Conservation (phyloP, 75 land plant genomes). For the Selaginella tamariscina region DNA sequence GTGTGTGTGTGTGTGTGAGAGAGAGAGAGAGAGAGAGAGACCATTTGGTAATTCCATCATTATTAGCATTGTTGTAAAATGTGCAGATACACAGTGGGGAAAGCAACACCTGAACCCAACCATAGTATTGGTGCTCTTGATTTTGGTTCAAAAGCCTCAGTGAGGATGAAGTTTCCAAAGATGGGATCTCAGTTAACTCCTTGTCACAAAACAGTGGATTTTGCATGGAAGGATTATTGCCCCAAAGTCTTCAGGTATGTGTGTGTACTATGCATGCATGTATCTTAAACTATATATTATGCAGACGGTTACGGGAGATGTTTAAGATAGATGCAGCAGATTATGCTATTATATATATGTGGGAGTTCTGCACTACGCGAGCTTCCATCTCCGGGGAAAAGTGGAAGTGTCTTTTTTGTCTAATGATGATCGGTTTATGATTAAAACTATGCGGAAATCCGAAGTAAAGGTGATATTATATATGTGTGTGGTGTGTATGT, state of each 20-base stretch:
- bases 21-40: constrained; percentile 13
- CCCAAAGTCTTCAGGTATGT: constrained; percentile 65
- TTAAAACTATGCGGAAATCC: constrained; percentile 28
- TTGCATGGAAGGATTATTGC: constrained; percentile 80
- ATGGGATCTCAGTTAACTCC: constrained; percentile 69
- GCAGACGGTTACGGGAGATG: constrained; percentile 31
- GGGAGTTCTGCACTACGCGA: constrained; percentile 30
- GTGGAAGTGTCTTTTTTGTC: constrained; percentile 33
- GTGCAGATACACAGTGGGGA: constrained; percentile 66
- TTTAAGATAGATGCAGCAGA: constrained; percentile 32
- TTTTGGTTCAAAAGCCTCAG: constrained; percentile 65
- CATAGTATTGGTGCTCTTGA: constrained; percentile 40
- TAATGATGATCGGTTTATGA: constrained; percentile 31
- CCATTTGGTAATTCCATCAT: neutral
- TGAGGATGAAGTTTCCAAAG: constrained; percentile 64
- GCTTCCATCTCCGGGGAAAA: constrained; percentile 33
- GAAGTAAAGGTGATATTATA: constrained; percentile 43
- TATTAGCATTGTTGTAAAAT: neutral
- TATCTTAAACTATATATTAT: neutral
- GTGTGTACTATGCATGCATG: neutral
- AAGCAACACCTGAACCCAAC: constrained; percentile 29
- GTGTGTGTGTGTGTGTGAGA: constrained; percentile 4
- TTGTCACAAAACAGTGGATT: constrained; percentile 63
- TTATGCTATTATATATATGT: constrained; percentile 30
- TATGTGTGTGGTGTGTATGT: too few relatives aligned